Conservation (phyloP, 2,329 filamentous ascomycete species). For the Fusarium nygamai region DNA sequence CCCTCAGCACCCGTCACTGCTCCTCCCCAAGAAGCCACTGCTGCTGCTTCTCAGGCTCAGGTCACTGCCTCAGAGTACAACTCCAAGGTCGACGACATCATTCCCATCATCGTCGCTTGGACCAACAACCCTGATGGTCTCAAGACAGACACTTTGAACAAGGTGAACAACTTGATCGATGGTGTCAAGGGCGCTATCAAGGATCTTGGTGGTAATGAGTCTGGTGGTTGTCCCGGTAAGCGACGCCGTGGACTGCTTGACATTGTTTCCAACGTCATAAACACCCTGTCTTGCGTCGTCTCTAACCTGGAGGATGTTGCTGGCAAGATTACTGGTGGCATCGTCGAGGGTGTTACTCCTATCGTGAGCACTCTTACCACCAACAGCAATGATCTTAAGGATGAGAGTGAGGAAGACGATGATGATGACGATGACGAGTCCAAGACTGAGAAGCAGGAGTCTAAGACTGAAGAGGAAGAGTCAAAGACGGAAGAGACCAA, state of each 20-base stretch:
- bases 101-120: slow-evolving; percentile 11
- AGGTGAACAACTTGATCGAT: slow-evolving; percentile 17
- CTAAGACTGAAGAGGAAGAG: not conserved
- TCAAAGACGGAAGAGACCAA: not conserved
- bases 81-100: not conserved
- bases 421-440: not conserved
- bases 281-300: not conserved
- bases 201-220: not conserved
- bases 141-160: slow-evolving; percentile 9
- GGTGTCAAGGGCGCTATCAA: slow-evolving; percentile 8
- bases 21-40: not conserved
- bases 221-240: slow-evolving; percentile 5
- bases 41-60: slow-evolving; percentile 1
- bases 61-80: slow-evolving; percentile 15
- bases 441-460: slow-evolving; percentile 8
- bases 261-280: not conserved
- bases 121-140: slow-evolving; percentile 3
- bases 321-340: slow-evolving; percentile 6
- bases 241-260: not conserved
- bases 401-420: slow-evolving; percentile 14
- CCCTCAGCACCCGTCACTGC: not conserved
- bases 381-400: slow-evolving; percentile 11
- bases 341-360: slow-evolving; percentile 9
- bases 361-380: not conserved
- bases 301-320: not conserved